Evolutionary conservation across 2,329 filamentous ascomycete genomes (phyloP).

Genomic region (Drechslerella stenobrocha): DNA sequence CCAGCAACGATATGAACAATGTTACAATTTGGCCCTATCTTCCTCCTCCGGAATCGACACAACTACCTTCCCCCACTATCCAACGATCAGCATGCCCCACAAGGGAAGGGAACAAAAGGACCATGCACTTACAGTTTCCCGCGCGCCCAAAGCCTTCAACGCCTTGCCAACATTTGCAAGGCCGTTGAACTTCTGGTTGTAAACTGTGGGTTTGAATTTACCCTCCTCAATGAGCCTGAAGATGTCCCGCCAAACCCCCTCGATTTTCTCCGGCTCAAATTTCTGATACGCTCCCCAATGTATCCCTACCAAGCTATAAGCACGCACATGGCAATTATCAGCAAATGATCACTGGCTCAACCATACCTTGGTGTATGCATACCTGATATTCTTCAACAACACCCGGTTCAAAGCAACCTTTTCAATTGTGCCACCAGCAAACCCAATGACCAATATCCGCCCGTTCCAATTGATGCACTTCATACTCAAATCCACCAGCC

Average conservation of each 20-base stretch:
- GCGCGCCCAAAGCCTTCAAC: constrained; percentile 72
- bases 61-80: constrained; percentile 86
- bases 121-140: constrained; percentile 64
- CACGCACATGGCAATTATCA: background rate
- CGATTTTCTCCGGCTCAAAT: constrained; percentile 71
- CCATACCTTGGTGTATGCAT: background rate
- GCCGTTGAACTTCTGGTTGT: constrained; percentile 80
- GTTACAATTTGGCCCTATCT: constrained; percentile 56
- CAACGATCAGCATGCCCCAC: background rate
- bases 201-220: constrained; percentile 80
- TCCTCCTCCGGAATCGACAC: constrained; percentile 75
- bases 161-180: constrained; percentile 77
- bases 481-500: constrained; percentile 80
- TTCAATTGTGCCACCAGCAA: constrained; percentile 83
- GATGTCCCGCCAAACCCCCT: constrained; percentile 78
- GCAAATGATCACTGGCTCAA: background rate
- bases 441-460: constrained; percentile 82
- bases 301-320: constrained; percentile 72
- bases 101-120: background rate
- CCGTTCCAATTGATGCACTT: constrained; percentile 96
- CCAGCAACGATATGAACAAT: too few relatives aligned
- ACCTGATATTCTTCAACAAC: constrained; percentile 60
- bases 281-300: constrained; percentile 86
- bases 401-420: constrained; percentile 92
- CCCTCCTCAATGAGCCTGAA: constrained; percentile 74